Evolutionary conservation across 2,329 filamentous ascomycete species (phyloP), one percentile per base, ranked within the genome.

Genomic region (Rhytidhysteron rufulum): DNA sequence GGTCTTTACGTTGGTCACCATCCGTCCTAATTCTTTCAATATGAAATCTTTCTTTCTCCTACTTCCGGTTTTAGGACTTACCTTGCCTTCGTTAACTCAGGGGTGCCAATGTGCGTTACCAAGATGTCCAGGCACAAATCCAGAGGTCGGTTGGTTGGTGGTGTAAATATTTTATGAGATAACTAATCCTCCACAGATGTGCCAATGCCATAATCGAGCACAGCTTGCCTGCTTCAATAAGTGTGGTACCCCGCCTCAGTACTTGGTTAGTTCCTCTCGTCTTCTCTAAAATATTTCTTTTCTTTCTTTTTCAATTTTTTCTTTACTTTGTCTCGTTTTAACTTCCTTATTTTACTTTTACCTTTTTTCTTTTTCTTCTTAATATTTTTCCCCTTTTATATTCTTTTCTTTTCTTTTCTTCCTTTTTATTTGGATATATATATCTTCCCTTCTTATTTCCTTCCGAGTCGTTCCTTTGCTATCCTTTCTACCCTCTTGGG

Each of bases 21-120:
- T 27, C 13, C 13, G 24, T 27, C 24, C 13, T 13, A 27, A 27
- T 35, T 20, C 5, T 20, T 15, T 38, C n/a, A 7, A 42, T 18
- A 49, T 60, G 57, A 59, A 54, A 44, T 40, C 45, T 4, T 16
- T 54, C 4, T 39, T 55, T 9, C 41, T 49, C 16, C 18, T 56
- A 13, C 16, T 55, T 2, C 40, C 52, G 15, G 35, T 57, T 2
- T 31, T 60, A 17, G 42, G 46, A 20, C 35, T 53, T 9, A 46
- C 32, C 4, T 24, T 53, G 1, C 54, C 55, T 9, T 49, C n/a
- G 3, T 4, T 17, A 33, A 33, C 31, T 10, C 36, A 42, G 4
- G 22, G 39, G 8, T 60, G 54, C 30, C 38, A 48, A 31, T 62
- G 59, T 30, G 56, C 57, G 5, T 47, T 45, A 25, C 48, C 60